Evolutionary conservation across 1,284 basidiomycete genomes (phyloP).

Genomic region (Xerocomus amazonicus): DNA sequence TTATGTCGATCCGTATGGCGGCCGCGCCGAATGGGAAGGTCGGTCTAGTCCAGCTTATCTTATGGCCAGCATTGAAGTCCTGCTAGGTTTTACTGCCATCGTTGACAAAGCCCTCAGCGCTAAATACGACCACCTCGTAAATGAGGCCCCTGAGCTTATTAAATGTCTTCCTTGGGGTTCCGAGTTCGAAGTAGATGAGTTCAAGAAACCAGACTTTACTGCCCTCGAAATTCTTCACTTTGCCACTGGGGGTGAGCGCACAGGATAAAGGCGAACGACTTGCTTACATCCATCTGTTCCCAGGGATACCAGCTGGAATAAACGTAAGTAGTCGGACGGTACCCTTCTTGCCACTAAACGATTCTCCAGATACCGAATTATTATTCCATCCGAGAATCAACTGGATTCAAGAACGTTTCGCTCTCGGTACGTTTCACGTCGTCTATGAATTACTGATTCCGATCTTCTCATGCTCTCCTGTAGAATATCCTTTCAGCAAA

Average conservation of each 20-base stretch:
- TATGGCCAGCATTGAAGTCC: background rate
- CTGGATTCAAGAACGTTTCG: conserved; percentile 83
- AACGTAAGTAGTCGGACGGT: conserved; percentile 47
- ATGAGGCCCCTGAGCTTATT: conserved; percentile 71
- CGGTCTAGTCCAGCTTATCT: conserved; percentile 1
- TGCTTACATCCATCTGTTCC: background rate
- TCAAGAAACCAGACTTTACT: conserved; percentile 85
- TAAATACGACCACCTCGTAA: conserved; percentile 76
- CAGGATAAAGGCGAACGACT: background rate
- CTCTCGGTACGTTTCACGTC: conserved; percentile 45
- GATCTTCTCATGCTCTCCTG: background rate
- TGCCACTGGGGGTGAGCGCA: conserved; percentile 63
- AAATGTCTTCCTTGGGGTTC: conserved; percentile 80
- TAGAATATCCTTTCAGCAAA: conserved; percentile 82
- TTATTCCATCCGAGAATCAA: conserved; percentile 74
- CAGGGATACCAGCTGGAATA: conserved; percentile 80
- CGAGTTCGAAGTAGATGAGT: conserved; percentile 78
- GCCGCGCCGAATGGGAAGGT: conserved; percentile 86
- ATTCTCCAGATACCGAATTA: conserved; percentile 68
- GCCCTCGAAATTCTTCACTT: conserved; percentile 78
- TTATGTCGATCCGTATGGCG: conserved; percentile 83
- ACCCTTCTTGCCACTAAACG: background rate
- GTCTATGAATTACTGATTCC: background rate
- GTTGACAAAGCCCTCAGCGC: conserved; percentile 79
- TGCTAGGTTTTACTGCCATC: conserved; percentile 80